Evolutionary conservation across 768 basidiomycete genomes (phyloP).

Genomic region (Peribolospora baueri): DNA sequence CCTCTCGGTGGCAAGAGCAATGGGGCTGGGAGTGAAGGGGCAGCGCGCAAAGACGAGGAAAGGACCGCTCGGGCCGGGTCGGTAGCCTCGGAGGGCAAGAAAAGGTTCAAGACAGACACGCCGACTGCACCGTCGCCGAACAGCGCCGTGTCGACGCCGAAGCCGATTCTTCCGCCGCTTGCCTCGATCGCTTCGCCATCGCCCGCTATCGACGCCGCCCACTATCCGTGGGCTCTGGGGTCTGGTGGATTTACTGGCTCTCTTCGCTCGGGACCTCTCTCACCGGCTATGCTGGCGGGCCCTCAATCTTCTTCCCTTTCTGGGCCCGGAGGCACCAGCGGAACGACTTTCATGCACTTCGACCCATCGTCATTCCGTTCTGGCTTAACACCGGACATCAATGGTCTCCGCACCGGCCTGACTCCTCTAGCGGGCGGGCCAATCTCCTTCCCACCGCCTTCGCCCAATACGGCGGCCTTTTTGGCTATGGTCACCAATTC

Average conservation of each 20-base stretch:
- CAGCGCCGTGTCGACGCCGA: conserved; percentile 6
- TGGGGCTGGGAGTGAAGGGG: conserved; percentile 12
- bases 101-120: conserved; percentile 1
- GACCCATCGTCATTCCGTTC: conserved; percentile 30
- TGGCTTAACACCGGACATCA: no score
- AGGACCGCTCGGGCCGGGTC: background rate
- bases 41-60: conserved; percentile 13
- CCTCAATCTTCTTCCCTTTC: conserved; percentile 31
- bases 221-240: conserved; percentile 35
- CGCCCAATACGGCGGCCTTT: conserved; percentile 18
- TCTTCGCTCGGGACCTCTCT: conserved; percentile 74
- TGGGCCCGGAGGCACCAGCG: conserved; percentile 17
- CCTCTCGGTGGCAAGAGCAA: background rate
- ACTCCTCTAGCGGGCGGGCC: conserved; percentile 27
- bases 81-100: background rate
- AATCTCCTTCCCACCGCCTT: conserved; percentile 3
- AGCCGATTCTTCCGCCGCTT: conserved; percentile 48
- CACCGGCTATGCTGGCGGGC: conserved; percentile 85
- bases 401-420: conserved; percentile 49
- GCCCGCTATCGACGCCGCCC: conserved; percentile 20
- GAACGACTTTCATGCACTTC: conserved; percentile 21
- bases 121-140: background rate
- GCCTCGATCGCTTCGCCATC: conserved; percentile 41
- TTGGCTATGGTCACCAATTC: no score
- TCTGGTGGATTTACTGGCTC: conserved; percentile 21